These are phyloP conservation scores for Babesia ovata DNA, from an alignment of 169 alveolate species.

Conservation along the genomic window DNA sequence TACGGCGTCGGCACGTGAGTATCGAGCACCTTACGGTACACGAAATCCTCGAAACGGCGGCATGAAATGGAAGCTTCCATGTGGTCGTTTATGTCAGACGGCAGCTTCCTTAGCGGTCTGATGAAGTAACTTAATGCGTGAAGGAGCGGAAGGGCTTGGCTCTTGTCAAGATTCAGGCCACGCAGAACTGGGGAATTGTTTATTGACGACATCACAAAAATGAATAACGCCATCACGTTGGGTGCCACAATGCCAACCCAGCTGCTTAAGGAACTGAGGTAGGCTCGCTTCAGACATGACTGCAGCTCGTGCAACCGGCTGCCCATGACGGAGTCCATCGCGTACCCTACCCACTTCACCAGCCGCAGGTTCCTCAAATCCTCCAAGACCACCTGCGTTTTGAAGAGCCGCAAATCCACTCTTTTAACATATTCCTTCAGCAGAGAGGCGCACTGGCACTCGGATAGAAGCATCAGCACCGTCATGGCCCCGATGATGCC, in stretches of 20 bases:
- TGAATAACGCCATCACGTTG: slow-evolving; percentile 39
- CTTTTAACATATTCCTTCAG: slow-evolving; percentile 54
- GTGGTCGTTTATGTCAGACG: slow-evolving; percentile 65
- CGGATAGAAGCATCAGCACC: slow-evolving; percentile 49
- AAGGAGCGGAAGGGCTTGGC: slow-evolving; percentile 52
- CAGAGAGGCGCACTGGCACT: slow-evolving; percentile 58
- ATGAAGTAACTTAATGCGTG: slow-evolving; percentile 63
- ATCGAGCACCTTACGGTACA: slow-evolving; percentile 48
- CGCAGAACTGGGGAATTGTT: slow-evolving; percentile 15
- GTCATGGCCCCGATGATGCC: slow-evolving; percentile 23
- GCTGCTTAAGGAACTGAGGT: slow-evolving; percentile 41
- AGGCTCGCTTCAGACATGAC: slow-evolving; percentile 59
- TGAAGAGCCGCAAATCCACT: slow-evolving; percentile 48
- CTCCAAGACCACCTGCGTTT: slow-evolving; percentile 60
- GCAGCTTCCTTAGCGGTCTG: slow-evolving; percentile 54
- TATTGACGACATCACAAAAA: slow-evolving; percentile 41
- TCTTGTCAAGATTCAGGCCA: slow-evolving; percentile 53
- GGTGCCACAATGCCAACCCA: slow-evolving; percentile 67
- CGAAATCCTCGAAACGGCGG: slow-evolving; percentile 47
- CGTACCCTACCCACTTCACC: slow-evolving; percentile 56
- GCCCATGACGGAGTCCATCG: slow-evolving; percentile 42
- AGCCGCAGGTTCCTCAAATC: slow-evolving; percentile 42
- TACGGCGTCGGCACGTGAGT: slow-evolving; percentile 40
- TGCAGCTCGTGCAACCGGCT: slow-evolving; percentile 66
- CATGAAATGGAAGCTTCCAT: slow-evolving; percentile 62